Evolutionary conservation across 2,329 filamentous ascomycete genomes (phyloP).

Genomic region (Fusarium denticulatum): DNA sequence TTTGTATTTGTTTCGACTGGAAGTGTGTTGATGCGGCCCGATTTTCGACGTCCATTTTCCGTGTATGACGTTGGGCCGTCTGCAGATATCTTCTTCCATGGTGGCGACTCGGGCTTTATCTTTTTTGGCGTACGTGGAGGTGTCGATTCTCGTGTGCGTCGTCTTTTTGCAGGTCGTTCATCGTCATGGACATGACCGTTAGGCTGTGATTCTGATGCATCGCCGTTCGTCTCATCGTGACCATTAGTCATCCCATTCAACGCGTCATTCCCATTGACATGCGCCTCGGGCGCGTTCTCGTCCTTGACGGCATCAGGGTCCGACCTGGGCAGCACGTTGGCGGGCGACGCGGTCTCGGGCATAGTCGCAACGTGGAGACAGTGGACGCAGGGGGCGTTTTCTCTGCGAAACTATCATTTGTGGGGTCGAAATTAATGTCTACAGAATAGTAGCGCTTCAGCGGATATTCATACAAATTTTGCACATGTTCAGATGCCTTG

Average conservation of each 20-base stretch:
- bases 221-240: slow-evolving; percentile 34
- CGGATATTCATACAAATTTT: slow-evolving; percentile 60
- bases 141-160: slow-evolving; percentile 64
- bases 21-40: slow-evolving; percentile 69
- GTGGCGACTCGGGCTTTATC: slow-evolving; percentile 73
- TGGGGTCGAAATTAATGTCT: slow-evolving; percentile 64
- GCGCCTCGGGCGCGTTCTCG: slow-evolving; percentile 34
- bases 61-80: slow-evolving; percentile 90
- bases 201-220: slow-evolving; percentile 49
- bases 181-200: slow-evolving; percentile 51
- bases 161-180: slow-evolving; percentile 71
- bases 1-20: slow-evolving; percentile 63
- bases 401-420: slow-evolving; percentile 69
- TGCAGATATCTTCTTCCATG: slow-evolving; percentile 88
- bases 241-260: slow-evolving; percentile 25
- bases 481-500: slow-evolving; percentile 63
- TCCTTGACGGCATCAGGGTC: slow-evolving; percentile 43
- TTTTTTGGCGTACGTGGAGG: slow-evolving; percentile 56
- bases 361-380: slow-evolving; percentile 61
- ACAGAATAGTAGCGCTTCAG: slow-evolving; percentile 58
- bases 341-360: slow-evolving; percentile 69
- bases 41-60: slow-evolving; percentile 75
- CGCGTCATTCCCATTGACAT: slow-evolving; percentile 32
- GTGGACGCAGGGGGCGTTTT: slow-evolving; percentile 59
- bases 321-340: slow-evolving; percentile 50